phyloP scores from a whole-genome alignment of 2,329 filamentous ascomycete genomes.

The Botrytis fragariae region DNA sequence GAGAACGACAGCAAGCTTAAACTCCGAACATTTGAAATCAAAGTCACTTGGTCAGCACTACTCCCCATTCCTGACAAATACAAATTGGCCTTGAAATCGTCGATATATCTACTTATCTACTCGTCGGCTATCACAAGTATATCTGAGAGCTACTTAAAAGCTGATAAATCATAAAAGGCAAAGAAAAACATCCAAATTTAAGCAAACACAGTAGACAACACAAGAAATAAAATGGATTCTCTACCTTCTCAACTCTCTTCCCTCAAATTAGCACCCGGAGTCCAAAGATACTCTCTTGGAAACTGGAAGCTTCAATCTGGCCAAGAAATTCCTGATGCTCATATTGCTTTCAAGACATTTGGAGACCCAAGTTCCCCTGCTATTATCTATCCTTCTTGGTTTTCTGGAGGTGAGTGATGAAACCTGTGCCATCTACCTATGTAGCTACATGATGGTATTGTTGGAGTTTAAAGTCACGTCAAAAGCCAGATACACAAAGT shows the following conservation, averaged over 20 bases:
- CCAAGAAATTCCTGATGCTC: conserved; percentile 58
- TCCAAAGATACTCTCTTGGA: conserved; percentile 56
- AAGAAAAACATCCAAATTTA: neutral
- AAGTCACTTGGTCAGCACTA: neutral
- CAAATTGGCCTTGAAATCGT: neutral
- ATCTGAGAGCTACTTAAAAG: neutral
- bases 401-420: conserved; percentile 54
- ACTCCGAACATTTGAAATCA: neutral
- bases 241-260: neutral
- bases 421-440: neutral
- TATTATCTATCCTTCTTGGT: conserved; percentile 78
- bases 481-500: neutral
- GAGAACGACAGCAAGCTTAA: neutral
- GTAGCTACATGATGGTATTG: too few species aligned
- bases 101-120: neutral
- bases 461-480: neutral
- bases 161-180: neutral
- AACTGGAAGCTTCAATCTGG: conserved; percentile 67
- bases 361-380: conserved; percentile 61
- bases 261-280: conserved; percentile 21
- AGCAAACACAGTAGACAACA: neutral
- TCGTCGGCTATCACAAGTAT: neutral
- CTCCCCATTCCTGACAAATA: neutral
- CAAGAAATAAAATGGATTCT: neutral
- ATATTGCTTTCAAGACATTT: conserved; percentile 75